These are phyloP conservation scores for Phlebopus sp. DNA, from an alignment of 1,284 basidiomycete genomes.

Conservation along the genomic window DNA sequence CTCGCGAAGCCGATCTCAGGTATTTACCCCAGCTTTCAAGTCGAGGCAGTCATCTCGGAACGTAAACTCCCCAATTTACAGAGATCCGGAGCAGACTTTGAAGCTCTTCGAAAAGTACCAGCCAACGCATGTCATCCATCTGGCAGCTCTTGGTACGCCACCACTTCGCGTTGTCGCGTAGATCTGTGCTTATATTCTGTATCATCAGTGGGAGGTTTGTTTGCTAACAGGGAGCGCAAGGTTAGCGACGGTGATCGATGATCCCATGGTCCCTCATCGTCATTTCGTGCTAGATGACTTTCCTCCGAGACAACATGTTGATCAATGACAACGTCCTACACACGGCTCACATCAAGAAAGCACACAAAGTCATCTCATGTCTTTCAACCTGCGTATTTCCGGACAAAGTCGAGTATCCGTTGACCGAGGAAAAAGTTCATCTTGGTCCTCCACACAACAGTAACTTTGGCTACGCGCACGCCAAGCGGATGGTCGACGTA, in stretches of 20 bases:
- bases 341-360: conserved; percentile 60
- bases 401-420: conserved; percentile 82
- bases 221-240: conserved; percentile 90
- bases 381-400: conserved; percentile 89
- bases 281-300: conserved; percentile 55
- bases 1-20: conserved; percentile 77
- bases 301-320: conserved; percentile 84
- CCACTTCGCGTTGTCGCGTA: not conserved
- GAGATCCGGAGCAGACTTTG: conserved; percentile 61
- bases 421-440: conserved; percentile 89
- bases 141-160: conserved; percentile 74
- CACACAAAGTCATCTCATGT: conserved; percentile 78
- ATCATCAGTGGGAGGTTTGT: conserved; percentile 77
- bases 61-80: conserved; percentile 26
- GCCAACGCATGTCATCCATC: conserved; percentile 89
- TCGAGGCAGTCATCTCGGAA: conserved; percentile 4
- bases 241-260: conserved; percentile 33
- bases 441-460: conserved; percentile 83
- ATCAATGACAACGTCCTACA: conserved; percentile 91
- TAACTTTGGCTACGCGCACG: conserved; percentile 91
- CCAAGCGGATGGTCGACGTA: conserved; percentile 90
- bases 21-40: conserved; percentile 22
- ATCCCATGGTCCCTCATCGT: not conserved
- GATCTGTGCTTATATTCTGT: conserved; percentile 8
- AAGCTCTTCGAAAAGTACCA: conserved; percentile 82